Evolutionary conservation across 106 monocot species (phyloP).

Genomic region (Dendrobium catenatum): DNA sequence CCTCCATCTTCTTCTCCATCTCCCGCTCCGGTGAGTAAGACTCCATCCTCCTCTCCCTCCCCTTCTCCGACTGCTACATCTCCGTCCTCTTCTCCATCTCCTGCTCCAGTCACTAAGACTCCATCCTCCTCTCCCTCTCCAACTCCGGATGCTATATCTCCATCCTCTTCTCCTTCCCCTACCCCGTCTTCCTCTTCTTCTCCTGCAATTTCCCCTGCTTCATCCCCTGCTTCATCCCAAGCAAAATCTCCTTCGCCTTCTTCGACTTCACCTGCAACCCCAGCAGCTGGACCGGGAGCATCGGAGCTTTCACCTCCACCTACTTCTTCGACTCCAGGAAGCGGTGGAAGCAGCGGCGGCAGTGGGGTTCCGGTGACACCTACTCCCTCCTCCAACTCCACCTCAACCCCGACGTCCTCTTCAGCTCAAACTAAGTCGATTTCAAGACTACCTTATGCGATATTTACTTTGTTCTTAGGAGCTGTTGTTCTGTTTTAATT

Average conservation of each 20-base stretch:
- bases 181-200: not conserved
- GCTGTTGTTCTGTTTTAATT: not conserved
- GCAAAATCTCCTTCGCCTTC: not conserved
- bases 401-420: not conserved
- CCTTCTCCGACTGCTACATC: not conserved
- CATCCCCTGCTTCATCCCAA: not conserved
- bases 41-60: not conserved
- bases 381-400: not conserved
- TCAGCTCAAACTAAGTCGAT: not conserved
- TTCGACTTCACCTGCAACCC: not conserved
- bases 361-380: not conserved
- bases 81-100: slow-evolving; percentile 4
- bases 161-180: not conserved
- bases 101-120: not conserved
- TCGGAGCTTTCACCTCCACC: not conserved
- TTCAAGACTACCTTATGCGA: not conserved
- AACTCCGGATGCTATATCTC: not conserved
- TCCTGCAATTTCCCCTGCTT: not conserved
- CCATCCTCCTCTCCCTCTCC: not conserved
- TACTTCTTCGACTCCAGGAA: not conserved
- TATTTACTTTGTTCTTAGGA: not conserved
- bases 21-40: not conserved
- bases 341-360: not conserved
- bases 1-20: not conserved
- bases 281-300: not conserved